Base-by-base conservation (phyloP, 768 basidiomycete genomes). In the Polyporus arcularius region DNA sequence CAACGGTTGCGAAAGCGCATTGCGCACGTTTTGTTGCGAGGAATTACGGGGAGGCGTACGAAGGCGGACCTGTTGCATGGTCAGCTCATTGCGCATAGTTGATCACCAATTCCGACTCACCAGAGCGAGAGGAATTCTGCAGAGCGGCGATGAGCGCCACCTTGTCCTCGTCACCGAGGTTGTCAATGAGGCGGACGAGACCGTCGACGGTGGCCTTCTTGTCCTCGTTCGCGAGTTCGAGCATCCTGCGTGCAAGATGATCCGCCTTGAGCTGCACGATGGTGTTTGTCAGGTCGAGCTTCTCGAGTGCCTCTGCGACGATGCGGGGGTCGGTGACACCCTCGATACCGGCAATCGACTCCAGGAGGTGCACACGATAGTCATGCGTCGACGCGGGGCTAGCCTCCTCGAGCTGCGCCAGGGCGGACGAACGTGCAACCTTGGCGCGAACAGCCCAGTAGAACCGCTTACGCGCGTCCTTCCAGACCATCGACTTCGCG, bases 361-460 rank as follows among this genome's bases (percentile, higher is more conserved):
- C 76, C 56, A 97, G 73, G 5, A 94, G 72, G 50, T 80, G 82
- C 21, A 79, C 75, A 45, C 91, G 85, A 65, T 92, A 87, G 51
- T 91, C 85, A 31, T 78, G 76, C 9, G 85, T 79, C 1, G 91
- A 78, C 38, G 83, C 83, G 4, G 96, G 93, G 67, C 86, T 87
- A 18, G 90, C 89, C 50, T 84, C 83, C 5, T 83, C 79, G 46
- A 97, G 78, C 61, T 81, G 77, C 45, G 81, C 79, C 45, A 91
- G 77, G 18, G 87, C 87, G 41, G 78, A 75, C 1, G 88, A 88
- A 56, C 83, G 85, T 28, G 89, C 89, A 35, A 92, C 75, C 54
- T 89, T 87, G n/a, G 89, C 88, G 46, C 96, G 89, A 32, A 93
- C 82, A 45, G 91, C 86, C 95, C 94, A 97, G 78, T 96, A 96